Base-by-base conservation (phyloP, 495 filamentous ascomycete species). In the Penicillium crystallinum region DNA sequence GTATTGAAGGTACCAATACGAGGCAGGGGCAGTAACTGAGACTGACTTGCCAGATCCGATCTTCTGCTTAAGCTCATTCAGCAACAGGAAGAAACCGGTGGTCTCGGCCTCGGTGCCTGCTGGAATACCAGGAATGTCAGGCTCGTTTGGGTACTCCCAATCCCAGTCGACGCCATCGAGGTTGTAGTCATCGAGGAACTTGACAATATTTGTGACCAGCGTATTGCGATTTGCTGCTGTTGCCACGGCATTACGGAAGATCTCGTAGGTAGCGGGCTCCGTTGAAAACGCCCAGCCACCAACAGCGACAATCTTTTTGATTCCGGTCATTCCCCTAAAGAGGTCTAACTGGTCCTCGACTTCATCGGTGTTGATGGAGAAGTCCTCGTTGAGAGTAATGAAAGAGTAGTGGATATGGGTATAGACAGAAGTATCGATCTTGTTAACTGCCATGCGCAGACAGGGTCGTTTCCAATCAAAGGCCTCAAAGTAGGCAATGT, bases 201-300 rank as follows among this genome's bases (percentile, higher is more conserved):
- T 17, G 27, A 56, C 54, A 21, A 76, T 45, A 46, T 73, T 79
- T 0, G 33, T 55, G 4, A 49, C 58, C 23, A 79, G 63, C 0
- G 43, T 68, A 0, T 62, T 52, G 0, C 70, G 66, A 44, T 77
- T 75, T 0, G 41, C 68, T 1, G 54, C 34, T 2, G 17, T 58
- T 18, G 72, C 64, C n/a, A 44, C 73, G 7, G 23, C 3, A 0
- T 70, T 49, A 2, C 76, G 69, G 23, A 78, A 65, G 30, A 75
- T 64, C 12, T 54, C 40, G 41, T 61, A 75, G 2, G 69, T 42
- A 48, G 1, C 54, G 45, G 25, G 22, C 1, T 63, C 57, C 1
- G 70, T 76, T 1, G 65, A 72, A 40, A 73, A 77, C 0, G 39
- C 56, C 76, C 76, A 79, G 3, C 76, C 77, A 8, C 76, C 76